Evolutionary conservation across 1,139 yeast genomes (phyloP).

Genomic region (Yamadazyma trypodendri): DNA sequence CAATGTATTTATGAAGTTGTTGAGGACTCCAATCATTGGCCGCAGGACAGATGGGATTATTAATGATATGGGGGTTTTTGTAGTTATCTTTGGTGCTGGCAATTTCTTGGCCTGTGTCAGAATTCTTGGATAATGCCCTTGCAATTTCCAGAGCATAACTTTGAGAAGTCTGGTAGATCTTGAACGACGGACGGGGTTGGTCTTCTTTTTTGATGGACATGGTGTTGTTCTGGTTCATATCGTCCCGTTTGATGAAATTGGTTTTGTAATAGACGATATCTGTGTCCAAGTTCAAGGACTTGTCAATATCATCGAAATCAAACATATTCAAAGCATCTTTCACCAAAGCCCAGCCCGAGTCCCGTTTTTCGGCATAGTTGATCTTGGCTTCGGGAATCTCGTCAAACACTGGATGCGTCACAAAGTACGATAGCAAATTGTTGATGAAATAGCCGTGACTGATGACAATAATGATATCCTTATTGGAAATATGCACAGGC

Average conservation of each 20-base stretch:
- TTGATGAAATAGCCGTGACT: constrained; percentile 46
- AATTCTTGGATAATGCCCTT: constrained; percentile 1
- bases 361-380: constrained; percentile 30
- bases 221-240: constrained; percentile 17
- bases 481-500: constrained; percentile 31
- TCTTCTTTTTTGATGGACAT: constrained; percentile 13
- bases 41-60: constrained; percentile 37
- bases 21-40: constrained; percentile 42
- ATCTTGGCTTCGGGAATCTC: constrained; percentile 45
- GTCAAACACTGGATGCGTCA: constrained; percentile 47
- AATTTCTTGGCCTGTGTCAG: background rate
- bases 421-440: constrained; percentile 40
- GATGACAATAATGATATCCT: constrained; percentile 41
- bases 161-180: constrained; percentile 16
- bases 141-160: constrained; percentile 10
- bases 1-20: constrained; percentile 24
- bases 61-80: constrained; percentile 15
- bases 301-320: constrained; percentile 26
- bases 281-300: constrained; percentile 38
- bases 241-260: constrained; percentile 42
- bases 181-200: constrained; percentile 18
- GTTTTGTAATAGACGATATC: constrained; percentile 49
- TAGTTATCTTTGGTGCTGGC: constrained; percentile 11
- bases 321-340: constrained; percentile 37
- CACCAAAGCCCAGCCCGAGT: constrained; percentile 30